Percentiles rank a stretch among this genome's conserved stretches.
These are phyloP conservation scores for Fusarium tanahbumbuense DNA, from an alignment of 2,329 filamentous ascomycete species.

Conservation along the genomic window DNA sequence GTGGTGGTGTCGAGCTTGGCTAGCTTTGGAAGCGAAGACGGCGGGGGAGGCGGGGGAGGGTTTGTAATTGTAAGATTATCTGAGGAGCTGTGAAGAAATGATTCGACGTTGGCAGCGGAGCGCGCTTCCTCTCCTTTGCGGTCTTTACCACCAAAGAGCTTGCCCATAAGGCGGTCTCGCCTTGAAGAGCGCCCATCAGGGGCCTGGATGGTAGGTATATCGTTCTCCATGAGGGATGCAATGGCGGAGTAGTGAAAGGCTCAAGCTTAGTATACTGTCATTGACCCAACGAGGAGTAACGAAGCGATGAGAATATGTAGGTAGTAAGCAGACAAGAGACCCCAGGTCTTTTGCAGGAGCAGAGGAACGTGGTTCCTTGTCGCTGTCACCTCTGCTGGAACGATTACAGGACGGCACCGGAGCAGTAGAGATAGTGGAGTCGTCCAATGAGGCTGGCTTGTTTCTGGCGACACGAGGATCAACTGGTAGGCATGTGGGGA, in stretches of 20 bases:
- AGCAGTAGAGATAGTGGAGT: slow-evolving; percentile 44
- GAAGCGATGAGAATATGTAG: slow-evolving; percentile 20
- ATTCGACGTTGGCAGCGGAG: slow-evolving; percentile 63
- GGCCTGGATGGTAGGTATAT: slow-evolving; percentile 51
- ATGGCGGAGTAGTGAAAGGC: slow-evolving; percentile 34
- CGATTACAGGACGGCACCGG: slow-evolving; percentile 38
- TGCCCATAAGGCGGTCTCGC: slow-evolving; percentile 71
- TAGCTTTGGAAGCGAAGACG: slow-evolving; percentile 60
- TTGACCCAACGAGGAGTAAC: slow-evolving; percentile 42
- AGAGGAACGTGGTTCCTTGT: slow-evolving; percentile 29
- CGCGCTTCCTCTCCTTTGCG: slow-evolving; percentile 52
- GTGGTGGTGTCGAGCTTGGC: slow-evolving; percentile 66
- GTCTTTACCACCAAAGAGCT: slow-evolving; percentile 66
- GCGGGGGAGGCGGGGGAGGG: slow-evolving; percentile 58
- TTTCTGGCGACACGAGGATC: slow-evolving; percentile 46
- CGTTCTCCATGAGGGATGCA: slow-evolving; percentile 58
- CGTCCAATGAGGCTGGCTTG: slow-evolving; percentile 46
- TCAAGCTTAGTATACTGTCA: slow-evolving; percentile 46
- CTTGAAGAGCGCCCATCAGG: slow-evolving; percentile 58
- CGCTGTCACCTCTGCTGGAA: slow-evolving; percentile 32
- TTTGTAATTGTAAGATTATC: slow-evolving; percentile 67
- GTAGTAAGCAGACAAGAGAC: slow-evolving; percentile 30
- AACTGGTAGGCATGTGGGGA: slow-evolving; percentile 48
- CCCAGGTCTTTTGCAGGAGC: slow-evolving; percentile 24
- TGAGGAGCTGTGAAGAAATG: slow-evolving; percentile 67